Evolutionary conservation across 768 basidiomycete genomes (phyloP).

Genomic region (Calvatia gigantea): DNA sequence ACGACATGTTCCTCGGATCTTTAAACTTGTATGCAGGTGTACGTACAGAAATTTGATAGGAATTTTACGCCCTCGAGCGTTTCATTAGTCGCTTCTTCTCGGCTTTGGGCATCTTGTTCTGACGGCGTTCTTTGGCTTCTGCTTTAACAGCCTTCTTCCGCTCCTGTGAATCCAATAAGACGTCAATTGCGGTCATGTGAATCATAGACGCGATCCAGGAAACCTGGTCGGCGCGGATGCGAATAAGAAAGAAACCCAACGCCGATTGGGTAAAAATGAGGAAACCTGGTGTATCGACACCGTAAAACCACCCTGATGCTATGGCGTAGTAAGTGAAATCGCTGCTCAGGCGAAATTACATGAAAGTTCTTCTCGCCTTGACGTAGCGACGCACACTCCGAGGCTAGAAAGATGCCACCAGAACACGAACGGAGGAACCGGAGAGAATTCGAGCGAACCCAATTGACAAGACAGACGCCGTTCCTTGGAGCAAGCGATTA

Average conservation of each 20-base stretch:
- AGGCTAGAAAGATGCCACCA: background rate
- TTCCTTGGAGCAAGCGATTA: background rate
- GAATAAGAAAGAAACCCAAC: background rate
- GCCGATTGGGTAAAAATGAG: background rate
- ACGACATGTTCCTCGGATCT: background rate
- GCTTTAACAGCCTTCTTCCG: conserved; percentile 88
- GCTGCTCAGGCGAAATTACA: background rate
- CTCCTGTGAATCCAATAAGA: conserved; percentile 50
- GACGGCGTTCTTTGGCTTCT: conserved; percentile 83
- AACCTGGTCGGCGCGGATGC: background rate
- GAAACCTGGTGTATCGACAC: background rate
- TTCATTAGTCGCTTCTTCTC: conserved; percentile 91
- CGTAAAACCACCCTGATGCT: background rate
- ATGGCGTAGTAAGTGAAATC: background rate
- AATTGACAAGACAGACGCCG: background rate
- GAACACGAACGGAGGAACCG: background rate
- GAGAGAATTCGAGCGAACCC: background rate
- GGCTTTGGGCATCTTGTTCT: conserved; percentile 92
- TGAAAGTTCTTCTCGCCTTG: background rate
- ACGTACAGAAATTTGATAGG: background rate
- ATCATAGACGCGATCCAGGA: background rate
- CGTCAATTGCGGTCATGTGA: background rate
- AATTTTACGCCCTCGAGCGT: conserved; percentile 23
- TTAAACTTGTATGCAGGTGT: background rate
- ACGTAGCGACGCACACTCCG: background rate